Conservation (phyloP, 768 basidiomycete species). For the Galerina marginata region DNA sequence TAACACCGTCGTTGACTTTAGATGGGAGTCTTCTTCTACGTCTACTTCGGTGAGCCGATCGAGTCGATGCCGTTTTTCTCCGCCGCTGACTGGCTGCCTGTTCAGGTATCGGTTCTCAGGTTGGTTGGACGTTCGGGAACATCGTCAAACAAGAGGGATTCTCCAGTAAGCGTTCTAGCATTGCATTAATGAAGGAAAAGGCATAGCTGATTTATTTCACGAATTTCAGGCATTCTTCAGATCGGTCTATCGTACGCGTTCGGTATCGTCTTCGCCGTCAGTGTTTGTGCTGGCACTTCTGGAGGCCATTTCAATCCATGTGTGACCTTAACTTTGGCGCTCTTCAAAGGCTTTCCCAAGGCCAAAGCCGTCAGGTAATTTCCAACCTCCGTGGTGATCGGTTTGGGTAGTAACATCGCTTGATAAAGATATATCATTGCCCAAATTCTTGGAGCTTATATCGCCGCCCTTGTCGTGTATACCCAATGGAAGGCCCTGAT, state of each 20-base stretch:
- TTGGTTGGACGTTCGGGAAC: conserved; percentile 53
- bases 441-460: conserved; percentile 68
- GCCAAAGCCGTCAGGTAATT: conserved; percentile 56
- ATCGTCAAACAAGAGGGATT: conserved; percentile 44
- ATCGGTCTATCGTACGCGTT: conserved; percentile 63
- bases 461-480: conserved; percentile 66
- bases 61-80: background rate
- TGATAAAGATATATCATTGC: conserved; percentile 62
- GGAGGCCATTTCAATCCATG: conserved; percentile 73
- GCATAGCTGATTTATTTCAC: conserved; percentile 1
- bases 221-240: conserved; percentile 52
- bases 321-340: conserved; percentile 54
- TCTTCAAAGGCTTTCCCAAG: conserved; percentile 61
- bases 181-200: too few species aligned
- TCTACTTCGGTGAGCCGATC: conserved; percentile 49
- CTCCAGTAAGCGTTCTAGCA: conserved; percentile 48
- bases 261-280: conserved; percentile 65
- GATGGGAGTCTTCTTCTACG: conserved; percentile 69
- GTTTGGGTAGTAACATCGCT: background rate
- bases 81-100: background rate
- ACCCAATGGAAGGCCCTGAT: conserved; percentile 64
- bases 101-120: conserved; percentile 59
- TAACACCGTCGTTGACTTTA: conserved; percentile 23
- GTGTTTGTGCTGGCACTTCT: conserved; percentile 55
- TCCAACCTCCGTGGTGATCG: background rate